Base-by-base conservation (phyloP, 2,329 filamentous ascomycete species). In the Hypoxylon sp. region DNA sequence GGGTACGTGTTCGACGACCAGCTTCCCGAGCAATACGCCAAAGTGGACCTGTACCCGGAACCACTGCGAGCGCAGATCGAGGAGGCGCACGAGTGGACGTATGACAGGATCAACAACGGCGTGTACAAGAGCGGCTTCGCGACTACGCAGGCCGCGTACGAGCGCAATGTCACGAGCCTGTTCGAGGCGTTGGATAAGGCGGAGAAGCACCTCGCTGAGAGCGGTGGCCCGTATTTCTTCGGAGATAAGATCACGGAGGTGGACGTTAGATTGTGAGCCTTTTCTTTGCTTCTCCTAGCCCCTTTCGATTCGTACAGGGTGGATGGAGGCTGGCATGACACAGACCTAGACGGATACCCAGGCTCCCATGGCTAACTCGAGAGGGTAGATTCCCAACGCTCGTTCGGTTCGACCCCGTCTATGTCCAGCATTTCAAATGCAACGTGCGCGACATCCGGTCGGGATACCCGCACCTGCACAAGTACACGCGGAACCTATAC, bases 351-450 rank as follows among this genome's bases (percentile, higher is more conserved):
- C 4, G 20, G 2, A 14, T 32, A 38, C 12, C 9, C 4, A 0
- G 38, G 2, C 3, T 9, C 20, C 16, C 40, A 20, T n/a, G 45
- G 46, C 57, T 65, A 49, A 68, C 56, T 3, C 4, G 26, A 12
- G 24, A 9, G 22, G 9, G 20, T 48, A 76, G 74, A n/a, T 77
- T 63, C 70, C 69, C 72, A 4, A 77, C 75, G 14, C 56, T 77
- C 1, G 64, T 77, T 69, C 73, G 75, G 40, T 77, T 77, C 69
- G 75, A 84, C 78, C 83, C 84, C 28, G 91, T 93, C 72, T 96
- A 96, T 75, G 91, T 96, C 55, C 93, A 96, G 80, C 91, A 94
- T 79, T 95, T 95, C 83, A 91, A 91, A 80, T 94, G 91, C 82
- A 97, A 97, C 80, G 82, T 97, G 65, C 85, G 90, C 22, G 93